These are phyloP conservation scores for Melampsora larici-populina DNA, from an alignment of 1,284 basidiomycete genomes.

Conservation along the genomic window DNA sequence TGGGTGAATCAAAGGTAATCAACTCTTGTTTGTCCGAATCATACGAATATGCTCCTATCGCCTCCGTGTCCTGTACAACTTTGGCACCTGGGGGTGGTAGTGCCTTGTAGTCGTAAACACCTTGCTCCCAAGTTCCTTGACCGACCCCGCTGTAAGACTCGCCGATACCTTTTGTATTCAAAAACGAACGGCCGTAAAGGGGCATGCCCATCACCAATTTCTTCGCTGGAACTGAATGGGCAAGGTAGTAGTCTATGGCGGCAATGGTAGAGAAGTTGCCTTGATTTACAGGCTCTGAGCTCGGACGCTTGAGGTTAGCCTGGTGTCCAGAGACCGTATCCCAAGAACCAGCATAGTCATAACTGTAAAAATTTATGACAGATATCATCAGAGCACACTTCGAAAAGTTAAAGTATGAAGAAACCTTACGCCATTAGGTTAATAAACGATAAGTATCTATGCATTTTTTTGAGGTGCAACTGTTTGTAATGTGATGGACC, in stretches of 20 bases:
- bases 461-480: slow-evolving; percentile 34
- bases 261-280: slow-evolving; percentile 41
- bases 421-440: slow-evolving; percentile 42
- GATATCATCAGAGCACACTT: not conserved
- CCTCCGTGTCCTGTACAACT: slow-evolving; percentile 32
- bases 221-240: slow-evolving; percentile 25
- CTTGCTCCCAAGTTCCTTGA: slow-evolving; percentile 40
- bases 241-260: slow-evolving; percentile 33
- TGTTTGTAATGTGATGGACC: slow-evolving; percentile 43
- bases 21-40: slow-evolving; percentile 30
- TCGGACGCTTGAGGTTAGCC: slow-evolving; percentile 31
- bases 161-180: slow-evolving; percentile 40
- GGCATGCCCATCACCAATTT: slow-evolving; percentile 43
- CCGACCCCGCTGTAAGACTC: slow-evolving; percentile 38
- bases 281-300: slow-evolving; percentile 26
- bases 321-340: slow-evolving; percentile 42
- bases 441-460: slow-evolving; percentile 37
- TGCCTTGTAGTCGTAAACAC: slow-evolving; percentile 42
- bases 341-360: slow-evolving; percentile 44
- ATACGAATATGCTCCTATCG: slow-evolving; percentile 34
- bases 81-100: slow-evolving; percentile 15
- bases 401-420: not conserved
- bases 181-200: slow-evolving; percentile 42
- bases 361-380: slow-evolving; percentile 6
- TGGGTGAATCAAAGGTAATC: slow-evolving; percentile 31